These are phyloP conservation scores for Sugiyamaella smithiae DNA, from an alignment of 805 yeast genomes.

Conservation along the genomic window DNA sequence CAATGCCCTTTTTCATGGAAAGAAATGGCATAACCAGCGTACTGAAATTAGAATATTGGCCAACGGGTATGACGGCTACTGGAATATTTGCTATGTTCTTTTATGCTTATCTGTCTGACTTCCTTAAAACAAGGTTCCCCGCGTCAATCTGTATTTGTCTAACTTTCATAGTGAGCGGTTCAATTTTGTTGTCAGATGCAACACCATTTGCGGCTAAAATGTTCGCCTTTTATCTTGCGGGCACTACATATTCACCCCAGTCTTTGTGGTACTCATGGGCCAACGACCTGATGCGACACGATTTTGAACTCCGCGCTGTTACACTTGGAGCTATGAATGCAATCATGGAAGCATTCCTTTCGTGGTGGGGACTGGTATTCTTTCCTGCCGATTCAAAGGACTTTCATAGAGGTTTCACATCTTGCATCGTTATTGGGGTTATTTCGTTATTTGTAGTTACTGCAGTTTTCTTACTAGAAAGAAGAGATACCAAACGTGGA, in stretches of 20 bases:
- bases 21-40: background rate
- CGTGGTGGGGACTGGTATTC: conserved; percentile 2
- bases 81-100: conserved; percentile 3
- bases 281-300: background rate
- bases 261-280: background rate
- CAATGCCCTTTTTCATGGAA: conserved; percentile 3
- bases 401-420: conserved; percentile 7
- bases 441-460: conserved; percentile 10
- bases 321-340: background rate
- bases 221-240: conserved; percentile 1
- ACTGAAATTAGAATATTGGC: background rate
- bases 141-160: background rate
- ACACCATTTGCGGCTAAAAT: background rate
- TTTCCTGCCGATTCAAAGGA: conserved; percentile 8
- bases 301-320: background rate
- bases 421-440: conserved; percentile 8
- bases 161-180: background rate
- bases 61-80: conserved; percentile 3
- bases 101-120: background rate
- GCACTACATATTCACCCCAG: background rate
- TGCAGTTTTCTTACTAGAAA: conserved; percentile 8
- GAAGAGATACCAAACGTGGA: conserved; percentile 8
- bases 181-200: background rate
- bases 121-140: background rate
- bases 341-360: background rate